These are phyloP conservation scores for Neopestalotiopsis sp. DNA, from an alignment of 2,329 filamentous ascomycete species.

Conservation along the genomic window DNA sequence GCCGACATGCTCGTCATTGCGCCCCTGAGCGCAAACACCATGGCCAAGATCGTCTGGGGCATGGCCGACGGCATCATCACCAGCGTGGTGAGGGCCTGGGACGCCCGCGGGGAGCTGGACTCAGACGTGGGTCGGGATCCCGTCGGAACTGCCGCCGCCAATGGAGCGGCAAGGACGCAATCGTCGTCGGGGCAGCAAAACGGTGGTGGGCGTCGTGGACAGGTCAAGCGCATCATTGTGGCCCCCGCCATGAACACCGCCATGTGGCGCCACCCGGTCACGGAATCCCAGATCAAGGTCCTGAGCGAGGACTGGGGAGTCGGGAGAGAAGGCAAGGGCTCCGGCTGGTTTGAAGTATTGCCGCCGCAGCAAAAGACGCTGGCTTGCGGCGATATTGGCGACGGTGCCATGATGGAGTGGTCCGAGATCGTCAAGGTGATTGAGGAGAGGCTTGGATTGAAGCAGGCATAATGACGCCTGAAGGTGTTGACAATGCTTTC, in stretches of 20 bases:
- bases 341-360: conserved; percentile 72
- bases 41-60: conserved; percentile 83
- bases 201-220: conserved; percentile 24
- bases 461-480: background rate
- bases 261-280: conserved; percentile 90
- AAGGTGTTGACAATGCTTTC: background rate
- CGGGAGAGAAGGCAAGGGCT: conserved; percentile 26
- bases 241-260: conserved; percentile 87
- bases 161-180: conserved; percentile 18
- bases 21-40: conserved; percentile 81
- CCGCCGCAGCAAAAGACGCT: conserved; percentile 76
- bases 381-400: conserved; percentile 84
- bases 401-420: conserved; percentile 86
- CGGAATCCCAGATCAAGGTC: conserved; percentile 70
- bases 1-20: conserved; percentile 81
- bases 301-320: conserved; percentile 78
- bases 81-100: conserved; percentile 83
- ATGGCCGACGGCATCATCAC: conserved; percentile 79
- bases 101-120: conserved; percentile 69
- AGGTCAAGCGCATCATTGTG: conserved; percentile 72
- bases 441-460: conserved; percentile 54
- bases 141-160: conserved; percentile 17
- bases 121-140: conserved; percentile 21
- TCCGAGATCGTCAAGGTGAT: conserved; percentile 71
- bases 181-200: too few relatives aligned